Conservation (phyloP, 805 yeast species). For the Kuraishia hungarica region DNA sequence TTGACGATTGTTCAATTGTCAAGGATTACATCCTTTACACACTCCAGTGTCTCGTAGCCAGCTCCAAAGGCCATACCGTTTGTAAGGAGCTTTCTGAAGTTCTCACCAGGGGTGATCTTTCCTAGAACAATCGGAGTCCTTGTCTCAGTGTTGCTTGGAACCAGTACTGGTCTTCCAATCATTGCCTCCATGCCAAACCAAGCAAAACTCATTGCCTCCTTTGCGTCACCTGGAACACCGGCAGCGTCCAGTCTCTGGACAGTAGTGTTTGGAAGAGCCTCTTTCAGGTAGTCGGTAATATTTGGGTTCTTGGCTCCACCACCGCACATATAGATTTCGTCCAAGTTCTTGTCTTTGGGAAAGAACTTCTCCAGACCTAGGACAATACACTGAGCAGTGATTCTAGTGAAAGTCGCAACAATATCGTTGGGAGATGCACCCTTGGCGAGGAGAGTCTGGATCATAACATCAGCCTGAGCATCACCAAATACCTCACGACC, state of each 20-base stretch:
- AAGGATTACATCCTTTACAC: constrained; percentile 2
- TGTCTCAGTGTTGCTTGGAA: constrained; percentile 15
- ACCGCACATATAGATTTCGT: constrained; percentile 17
- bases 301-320: constrained; percentile 19
- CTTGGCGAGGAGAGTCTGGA: constrained; percentile 4
- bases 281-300: constrained; percentile 11
- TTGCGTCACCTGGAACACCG: constrained; percentile 11
- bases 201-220: constrained; percentile 19
- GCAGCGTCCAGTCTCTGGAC: constrained; percentile 3
- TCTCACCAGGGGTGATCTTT: constrained; percentile 18
- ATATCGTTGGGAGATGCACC: constrained; percentile 13
- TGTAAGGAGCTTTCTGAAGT: constrained; percentile 12
- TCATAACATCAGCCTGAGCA: constrained; percentile 7
- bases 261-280: constrained; percentile 12
- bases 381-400: constrained; percentile 17
- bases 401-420: constrained; percentile 18
- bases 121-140: constrained; percentile 13
- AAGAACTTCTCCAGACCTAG: constrained; percentile 12
- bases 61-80: constrained; percentile 7
- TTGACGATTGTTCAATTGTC: not conserved
- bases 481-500: constrained; percentile 20
- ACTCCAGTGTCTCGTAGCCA: not conserved
- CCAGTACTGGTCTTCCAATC: constrained; percentile 14
- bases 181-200: constrained; percentile 16
- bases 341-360: constrained; percentile 7